phyloP scores from a whole-genome alignment of 257 asterid species.

The Primulina tabacum region DNA sequence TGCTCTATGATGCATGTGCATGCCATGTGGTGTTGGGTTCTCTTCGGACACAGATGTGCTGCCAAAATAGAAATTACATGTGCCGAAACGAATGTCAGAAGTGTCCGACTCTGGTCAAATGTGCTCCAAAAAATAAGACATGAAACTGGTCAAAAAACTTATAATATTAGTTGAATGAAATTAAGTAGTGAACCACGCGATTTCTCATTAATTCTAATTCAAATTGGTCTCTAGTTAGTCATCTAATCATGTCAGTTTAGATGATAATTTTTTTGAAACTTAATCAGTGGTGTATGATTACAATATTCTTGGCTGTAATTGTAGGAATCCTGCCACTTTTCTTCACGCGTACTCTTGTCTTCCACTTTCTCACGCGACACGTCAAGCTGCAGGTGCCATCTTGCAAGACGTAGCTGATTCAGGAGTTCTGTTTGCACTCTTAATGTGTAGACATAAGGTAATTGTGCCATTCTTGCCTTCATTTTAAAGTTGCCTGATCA shows the following conservation, averaged over 20 bases:
- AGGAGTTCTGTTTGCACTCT: conserved; percentile 80
- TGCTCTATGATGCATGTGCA: not conserved
- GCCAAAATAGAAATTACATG: not conserved
- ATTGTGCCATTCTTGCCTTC: conserved; percentile 18
- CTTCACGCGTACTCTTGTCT: conserved; percentile 96
- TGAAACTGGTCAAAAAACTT: not conserved
- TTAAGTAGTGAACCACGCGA: conserved; percentile 12
- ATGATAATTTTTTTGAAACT: not conserved
- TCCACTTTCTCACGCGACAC: conserved; percentile 80
- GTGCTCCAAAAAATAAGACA: not conserved
- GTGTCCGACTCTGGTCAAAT: not conserved
- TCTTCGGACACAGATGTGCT: not conserved
- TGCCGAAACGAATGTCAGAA: not conserved
- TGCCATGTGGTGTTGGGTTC: not conserved
- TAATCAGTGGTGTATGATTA: conserved; percentile 13
- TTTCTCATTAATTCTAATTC: conserved; percentile 4
- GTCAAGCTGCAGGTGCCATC: conserved; percentile 94
- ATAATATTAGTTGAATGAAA: conserved; percentile 6
- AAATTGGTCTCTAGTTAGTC: conserved; percentile 18
- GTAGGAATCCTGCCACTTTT: conserved; percentile 94
- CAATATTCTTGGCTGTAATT: conserved; percentile 24
- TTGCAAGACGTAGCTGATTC: conserved; percentile 91
- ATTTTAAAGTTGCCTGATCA: conserved; percentile 18
- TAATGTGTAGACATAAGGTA: conserved; percentile 98
- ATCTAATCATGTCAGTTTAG: conserved; percentile 10